phyloP scores from a whole-genome alignment of 1,284 basidiomycete genomes.

The Leccinum discolor region DNA sequence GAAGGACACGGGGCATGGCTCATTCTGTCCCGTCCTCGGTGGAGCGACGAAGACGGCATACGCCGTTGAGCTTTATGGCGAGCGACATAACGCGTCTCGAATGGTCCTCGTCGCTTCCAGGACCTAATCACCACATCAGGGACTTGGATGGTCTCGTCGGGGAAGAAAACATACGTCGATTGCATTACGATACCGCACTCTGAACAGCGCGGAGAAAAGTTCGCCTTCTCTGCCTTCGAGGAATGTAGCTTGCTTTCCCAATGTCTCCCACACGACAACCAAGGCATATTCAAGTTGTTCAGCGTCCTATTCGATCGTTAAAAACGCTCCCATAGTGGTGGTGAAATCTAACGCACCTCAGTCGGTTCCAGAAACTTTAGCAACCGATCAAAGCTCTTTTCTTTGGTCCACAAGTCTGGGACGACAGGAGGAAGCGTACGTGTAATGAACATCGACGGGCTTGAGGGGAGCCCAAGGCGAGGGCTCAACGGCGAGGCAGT shows the following conservation, averaged over 20 bases:
- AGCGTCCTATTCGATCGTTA: slow-evolving; percentile 44
- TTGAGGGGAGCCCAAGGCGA: slow-evolving; percentile 41
- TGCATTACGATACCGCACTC: slow-evolving; percentile 67
- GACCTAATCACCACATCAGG: slow-evolving; percentile 45
- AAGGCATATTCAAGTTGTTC: slow-evolving; percentile 72
- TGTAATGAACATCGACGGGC: slow-evolving; percentile 51
- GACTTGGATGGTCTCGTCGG: slow-evolving; percentile 8
- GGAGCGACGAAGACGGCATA: too few relatives aligned
- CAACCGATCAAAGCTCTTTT: slow-evolving; percentile 64
- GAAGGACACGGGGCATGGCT: too few relatives aligned
- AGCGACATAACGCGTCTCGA: slow-evolving; percentile 66
- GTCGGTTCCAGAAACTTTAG: slow-evolving; percentile 57
- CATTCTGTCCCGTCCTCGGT: too few relatives aligned
- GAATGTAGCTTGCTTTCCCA: slow-evolving; percentile 64
- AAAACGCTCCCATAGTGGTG: neutral
- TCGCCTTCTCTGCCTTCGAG: slow-evolving; percentile 76
- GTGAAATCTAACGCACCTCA: slow-evolving; percentile 43
- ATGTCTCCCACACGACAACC: slow-evolving; percentile 75
- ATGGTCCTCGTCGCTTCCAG: slow-evolving; percentile 79
- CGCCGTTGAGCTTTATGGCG: too few relatives aligned
- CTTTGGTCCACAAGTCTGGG: slow-evolving; percentile 64
- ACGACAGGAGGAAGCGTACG: slow-evolving; percentile 44
- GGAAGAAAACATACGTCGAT: slow-evolving; percentile 48
- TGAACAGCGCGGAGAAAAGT: slow-evolving; percentile 63
- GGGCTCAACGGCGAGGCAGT: slow-evolving; percentile 45